Evolutionary conservation across 805 yeast genomes (phyloP), one percentile per base, ranked within the genome.

Genomic region (Cyberlindnera veronae): DNA sequence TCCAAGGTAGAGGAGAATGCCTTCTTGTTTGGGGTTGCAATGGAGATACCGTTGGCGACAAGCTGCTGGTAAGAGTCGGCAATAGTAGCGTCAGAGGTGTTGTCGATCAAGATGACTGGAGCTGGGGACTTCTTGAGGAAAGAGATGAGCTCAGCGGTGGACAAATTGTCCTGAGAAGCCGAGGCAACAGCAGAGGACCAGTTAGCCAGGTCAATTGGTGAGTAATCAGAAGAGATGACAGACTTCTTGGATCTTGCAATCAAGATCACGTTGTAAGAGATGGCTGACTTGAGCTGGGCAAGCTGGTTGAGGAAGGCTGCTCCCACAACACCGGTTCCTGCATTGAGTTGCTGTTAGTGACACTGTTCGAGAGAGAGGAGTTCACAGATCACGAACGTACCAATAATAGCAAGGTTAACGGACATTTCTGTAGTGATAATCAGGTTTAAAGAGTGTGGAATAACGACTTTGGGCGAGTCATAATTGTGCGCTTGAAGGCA

Each of bases 11-110:
- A 74, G 9, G 97, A 89, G 60, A 93, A 93, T 0, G 95, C 99
- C 73, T 93, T 93, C 67, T 93, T 93, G 74, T 93, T 93, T 52
- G 99, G 99, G 32, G 99, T 93, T 15, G 98, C 99, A 55, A 93
- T 79, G 32, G 96, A 88, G 50, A 93, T 80, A 28, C 96, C 95
- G 44, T 71, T 76, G 50, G 73, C 63, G 46, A 91, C 70, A 55
- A 93, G 80, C 29, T 69, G 63, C 32, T 95, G 85, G 64, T 93
- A 93, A 39, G 77, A 74, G 32, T 75, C 72, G 33, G 98, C 95
- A 51, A 91, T 67, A 6, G 74, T 60, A 48, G 77, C 85, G 63
- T 81, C 85, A 22, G 98, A 89, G 36, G 99, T 93, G 75, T 93
- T 93, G 67, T 93, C 99, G 30, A 93, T 84, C 44, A 93, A 69